Conservation (phyloP, 108 stramenopile genomes). For the Asterionellopsis glacialis region DNA sequence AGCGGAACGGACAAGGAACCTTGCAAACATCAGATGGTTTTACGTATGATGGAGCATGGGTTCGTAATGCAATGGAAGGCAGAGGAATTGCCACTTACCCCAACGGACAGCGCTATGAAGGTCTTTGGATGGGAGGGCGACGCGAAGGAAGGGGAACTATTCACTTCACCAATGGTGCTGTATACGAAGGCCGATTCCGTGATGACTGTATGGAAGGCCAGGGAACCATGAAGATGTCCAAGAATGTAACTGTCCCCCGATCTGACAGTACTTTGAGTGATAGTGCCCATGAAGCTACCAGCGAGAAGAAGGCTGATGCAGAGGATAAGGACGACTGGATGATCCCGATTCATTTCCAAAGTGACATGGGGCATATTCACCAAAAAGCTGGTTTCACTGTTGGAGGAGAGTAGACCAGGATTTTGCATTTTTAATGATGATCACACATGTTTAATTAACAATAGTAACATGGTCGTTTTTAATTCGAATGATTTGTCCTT, state of each 20-base stretch:
- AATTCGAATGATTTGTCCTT: background rate
- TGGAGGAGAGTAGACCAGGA: slow-evolving; percentile 33
- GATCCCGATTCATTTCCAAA: slow-evolving; percentile 84
- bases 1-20: slow-evolving; percentile 72
- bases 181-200: slow-evolving; percentile 87
- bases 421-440: background rate
- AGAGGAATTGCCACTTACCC: slow-evolving; percentile 78
- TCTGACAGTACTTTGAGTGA: slow-evolving; percentile 13
- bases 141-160: slow-evolving; percentile 88
- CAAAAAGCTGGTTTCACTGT: slow-evolving; percentile 80
- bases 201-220: slow-evolving; percentile 90
- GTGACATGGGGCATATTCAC: slow-evolving; percentile 81
- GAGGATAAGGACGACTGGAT: slow-evolving; percentile 66
- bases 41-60: slow-evolving; percentile 87
- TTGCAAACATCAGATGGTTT: slow-evolving; percentile 76
- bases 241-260: slow-evolving; percentile 52
- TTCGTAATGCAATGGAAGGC: slow-evolving; percentile 86
- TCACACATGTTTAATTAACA: too few relatives aligned
- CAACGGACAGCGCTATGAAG: slow-evolving; percentile 83
- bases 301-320: slow-evolving; percentile 6
- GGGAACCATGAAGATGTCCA: slow-evolving; percentile 84
- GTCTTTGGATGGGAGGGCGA: slow-evolving; percentile 65
- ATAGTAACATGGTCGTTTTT: background rate
- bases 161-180: slow-evolving; percentile 75
- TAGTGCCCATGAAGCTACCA: slow-evolving; percentile 4